These are phyloP conservation scores for Boletus rufocinnamomeus DNA, from an alignment of 768 basidiomycete species.

Conservation along the genomic window DNA sequence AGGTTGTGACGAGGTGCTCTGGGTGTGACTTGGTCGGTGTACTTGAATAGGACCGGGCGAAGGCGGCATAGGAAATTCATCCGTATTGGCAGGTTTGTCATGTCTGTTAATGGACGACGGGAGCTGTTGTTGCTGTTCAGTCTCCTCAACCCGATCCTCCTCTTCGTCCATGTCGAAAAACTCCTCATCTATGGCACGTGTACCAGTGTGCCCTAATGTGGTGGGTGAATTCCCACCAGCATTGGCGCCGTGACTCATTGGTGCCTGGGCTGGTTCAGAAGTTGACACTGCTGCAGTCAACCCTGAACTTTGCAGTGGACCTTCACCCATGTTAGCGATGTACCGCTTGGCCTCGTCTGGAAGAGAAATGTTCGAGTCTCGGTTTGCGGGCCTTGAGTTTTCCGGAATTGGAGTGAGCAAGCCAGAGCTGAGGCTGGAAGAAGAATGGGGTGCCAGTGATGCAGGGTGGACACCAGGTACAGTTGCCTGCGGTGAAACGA, in stretches of 20 bases:
- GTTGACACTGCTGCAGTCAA: neutral
- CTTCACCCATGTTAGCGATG: slow-evolving; percentile 67
- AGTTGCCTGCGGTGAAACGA: slow-evolving; percentile 16
- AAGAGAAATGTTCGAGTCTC: slow-evolving; percentile 68
- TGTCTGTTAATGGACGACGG: slow-evolving; percentile 12
- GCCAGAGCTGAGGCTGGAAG: slow-evolving; percentile 20
- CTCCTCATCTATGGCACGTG: slow-evolving; percentile 41
- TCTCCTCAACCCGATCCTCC: slow-evolving; percentile 28
- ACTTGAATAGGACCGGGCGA: slow-evolving; percentile 27
- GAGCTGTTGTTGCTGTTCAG: slow-evolving; percentile 13
- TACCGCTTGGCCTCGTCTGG: slow-evolving; percentile 79
- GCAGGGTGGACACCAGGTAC: slow-evolving; percentile 10
- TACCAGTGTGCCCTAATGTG: slow-evolving; percentile 13
- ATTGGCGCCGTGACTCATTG: neutral
- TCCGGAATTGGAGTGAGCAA: slow-evolving; percentile 32
- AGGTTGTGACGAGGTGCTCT: slow-evolving; percentile 16
- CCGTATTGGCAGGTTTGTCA: slow-evolving; percentile 42
- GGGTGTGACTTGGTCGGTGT: slow-evolving; percentile 8
- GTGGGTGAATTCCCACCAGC: slow-evolving; percentile 10
- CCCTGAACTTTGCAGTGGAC: slow-evolving; percentile 55
- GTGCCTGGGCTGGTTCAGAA: neutral
- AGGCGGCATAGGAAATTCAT: slow-evolving; percentile 56
- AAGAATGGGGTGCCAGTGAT: slow-evolving; percentile 21
- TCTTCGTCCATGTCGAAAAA: slow-evolving; percentile 63
- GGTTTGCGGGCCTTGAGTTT: slow-evolving; percentile 44